These are phyloP conservation scores for Tetrahymena thermophila DNA, from an alignment of 73 alveolate species.

Conservation along the genomic window DNA sequence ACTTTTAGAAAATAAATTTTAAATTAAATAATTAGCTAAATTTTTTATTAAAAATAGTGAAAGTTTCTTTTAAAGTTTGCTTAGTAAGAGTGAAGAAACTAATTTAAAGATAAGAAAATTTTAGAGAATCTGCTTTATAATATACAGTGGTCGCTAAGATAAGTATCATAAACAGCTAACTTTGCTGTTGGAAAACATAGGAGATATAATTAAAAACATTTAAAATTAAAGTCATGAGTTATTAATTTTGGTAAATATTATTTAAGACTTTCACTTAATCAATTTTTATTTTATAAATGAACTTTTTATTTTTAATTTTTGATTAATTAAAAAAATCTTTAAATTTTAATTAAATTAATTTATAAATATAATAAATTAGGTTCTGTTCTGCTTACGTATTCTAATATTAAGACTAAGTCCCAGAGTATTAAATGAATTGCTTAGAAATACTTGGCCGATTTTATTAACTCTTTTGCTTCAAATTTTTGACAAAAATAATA, in stretches of 20 bases:
- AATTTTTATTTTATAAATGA: no score
- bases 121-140: background rate
- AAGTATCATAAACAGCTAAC: background rate
- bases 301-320: no score
- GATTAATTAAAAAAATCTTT: no score
- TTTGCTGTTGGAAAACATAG: background rate
- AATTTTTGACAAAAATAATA: background rate
- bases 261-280: background rate
- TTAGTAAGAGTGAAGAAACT: background rate
- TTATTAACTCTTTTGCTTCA: background rate
- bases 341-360: background rate
- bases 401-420: background rate
- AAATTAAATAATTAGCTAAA: no score
- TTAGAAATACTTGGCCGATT: background rate
- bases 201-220: background rate
- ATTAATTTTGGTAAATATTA: background rate
- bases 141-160: background rate
- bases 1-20: no score
- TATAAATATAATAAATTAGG: background rate
- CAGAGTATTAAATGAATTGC: background rate
- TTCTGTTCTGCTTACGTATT: background rate
- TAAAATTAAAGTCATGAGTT: background rate
- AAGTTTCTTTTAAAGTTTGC: background rate
- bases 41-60: background rate
- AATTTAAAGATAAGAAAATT: background rate